Percentiles rank a stretch among this genome's conserved stretches.
Conservation (phyloP, 768 basidiomycete genomes). For the Leccinellum luteum region DNA sequence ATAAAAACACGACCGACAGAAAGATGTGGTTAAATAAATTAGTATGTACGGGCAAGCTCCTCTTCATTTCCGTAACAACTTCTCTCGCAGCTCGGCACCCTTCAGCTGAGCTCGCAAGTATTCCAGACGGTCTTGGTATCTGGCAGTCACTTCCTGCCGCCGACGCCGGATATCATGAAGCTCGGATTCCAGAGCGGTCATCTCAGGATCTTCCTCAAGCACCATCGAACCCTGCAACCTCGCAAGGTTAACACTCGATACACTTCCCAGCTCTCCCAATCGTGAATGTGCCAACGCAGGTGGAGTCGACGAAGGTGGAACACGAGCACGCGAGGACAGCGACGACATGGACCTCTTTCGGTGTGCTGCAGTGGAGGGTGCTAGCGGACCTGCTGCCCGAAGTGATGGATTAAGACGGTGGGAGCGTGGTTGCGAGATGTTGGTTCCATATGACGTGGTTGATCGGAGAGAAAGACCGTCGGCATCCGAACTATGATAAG, state of each 20-base stretch:
- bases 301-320: constrained; percentile 35
- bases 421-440: constrained; percentile 46
- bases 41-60: neutral
- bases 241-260: constrained; percentile 51
- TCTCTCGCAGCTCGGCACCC: constrained; percentile 81
- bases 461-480: constrained; percentile 56
- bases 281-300: constrained; percentile 29
- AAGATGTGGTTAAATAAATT: neutral
- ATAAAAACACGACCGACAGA: constrained; percentile 10
- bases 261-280: constrained; percentile 36
- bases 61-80: constrained; percentile 63
- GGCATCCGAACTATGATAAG: constrained; percentile 37
- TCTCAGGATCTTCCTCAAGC: constrained; percentile 37
- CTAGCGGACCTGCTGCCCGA: constrained; percentile 33
- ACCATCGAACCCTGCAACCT: constrained; percentile 32
- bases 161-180: constrained; percentile 68
- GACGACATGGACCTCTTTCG: constrained; percentile 66
- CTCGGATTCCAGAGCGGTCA: constrained; percentile 48
- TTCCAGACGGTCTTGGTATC: constrained; percentile 75
- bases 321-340: constrained; percentile 46
- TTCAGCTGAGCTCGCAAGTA: constrained; percentile 81
- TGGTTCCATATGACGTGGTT: constrained; percentile 48
- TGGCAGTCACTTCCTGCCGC: constrained; percentile 64
- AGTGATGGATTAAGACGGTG: constrained; percentile 39
- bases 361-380: constrained; percentile 32